Base-by-base conservation (phyloP, 495 filamentous ascomycete species). In the Penicillium crystallinum region DNA sequence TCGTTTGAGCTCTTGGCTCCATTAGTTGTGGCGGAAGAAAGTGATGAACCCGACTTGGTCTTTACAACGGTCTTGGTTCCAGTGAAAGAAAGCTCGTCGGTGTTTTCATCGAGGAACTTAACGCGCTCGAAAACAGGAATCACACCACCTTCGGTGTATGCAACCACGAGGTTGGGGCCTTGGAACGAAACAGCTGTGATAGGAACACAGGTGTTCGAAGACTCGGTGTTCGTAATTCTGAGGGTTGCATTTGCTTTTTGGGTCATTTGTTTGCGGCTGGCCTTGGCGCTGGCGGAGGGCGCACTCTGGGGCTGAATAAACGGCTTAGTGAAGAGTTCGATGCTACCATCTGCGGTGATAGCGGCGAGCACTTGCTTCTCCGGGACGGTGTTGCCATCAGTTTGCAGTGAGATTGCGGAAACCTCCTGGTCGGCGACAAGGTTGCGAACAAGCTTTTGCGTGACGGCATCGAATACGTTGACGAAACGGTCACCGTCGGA, bases 1-100 rank as follows among this genome's bases (percentile, higher is more conserved):
- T 85, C 78, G 35, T 75, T 80, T 29, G 78, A 58, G 18, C 81
- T 72, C 54, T 83, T 88, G 29, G 79, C 76, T 39, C 79, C 83
- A 51, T 83, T 82, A 66, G 80, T 82, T 30, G 66, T 68, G 15
- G 55, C 68, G 3, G 68, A 71, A 49, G 66, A 62, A 22, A 80
- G 57, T 14, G 70, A 65, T 11, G 68, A 70, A 47, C 63, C 67
- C 23, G 68, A 68, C 56, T 77, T 82, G 42, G 57, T 72, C 54
- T 72, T 76, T 5, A 66, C 53, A 11, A 84, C 63, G 22, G 74
- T 72, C 58, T 74, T 75, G 2, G 54, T 48, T 17, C 78, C 80
- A 2, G 60, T 70, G 35, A 82, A 70, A 2, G 68, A 57, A 5
- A 83, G 56, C 47, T 73, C 62, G 1, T 78, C 73, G 37, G 72